Evolutionary conservation across 1,284 basidiomycete genomes (phyloP).

Genomic region (Leucoagaricus sp.): DNA sequence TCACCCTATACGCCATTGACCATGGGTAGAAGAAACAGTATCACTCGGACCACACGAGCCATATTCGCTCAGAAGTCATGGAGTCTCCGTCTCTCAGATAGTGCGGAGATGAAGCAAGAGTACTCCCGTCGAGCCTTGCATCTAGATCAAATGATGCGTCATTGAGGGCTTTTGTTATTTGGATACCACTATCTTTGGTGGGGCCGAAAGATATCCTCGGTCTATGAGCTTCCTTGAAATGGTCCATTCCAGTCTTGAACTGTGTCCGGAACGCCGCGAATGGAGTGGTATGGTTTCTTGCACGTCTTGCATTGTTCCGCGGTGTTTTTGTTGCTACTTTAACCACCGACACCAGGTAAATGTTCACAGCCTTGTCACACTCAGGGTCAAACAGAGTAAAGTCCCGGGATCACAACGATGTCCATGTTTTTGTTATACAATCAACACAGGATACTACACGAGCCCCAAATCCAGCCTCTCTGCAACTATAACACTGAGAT

Average conservation of each 20-base stretch:
- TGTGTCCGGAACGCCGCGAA: not conserved
- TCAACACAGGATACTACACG: conserved; percentile 4
- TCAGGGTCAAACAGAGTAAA: not conserved
- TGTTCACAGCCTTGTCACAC: conserved; percentile 8
- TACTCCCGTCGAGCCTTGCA: not conserved
- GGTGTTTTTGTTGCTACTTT: not conserved
- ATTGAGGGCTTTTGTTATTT: not conserved
- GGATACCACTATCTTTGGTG: conserved; percentile 3
- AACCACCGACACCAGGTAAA: conserved; percentile 12
- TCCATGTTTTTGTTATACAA: conserved; percentile 11
- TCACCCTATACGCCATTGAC: not conserved
- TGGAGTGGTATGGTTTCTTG: not conserved
- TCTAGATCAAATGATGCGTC: conserved; percentile 6
- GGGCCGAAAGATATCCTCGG: conserved; percentile 12
- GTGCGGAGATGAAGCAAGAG: conserved; percentile 1
- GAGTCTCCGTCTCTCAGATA: conserved; percentile 2
- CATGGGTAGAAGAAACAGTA: not conserved
- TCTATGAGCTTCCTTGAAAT: not conserved
- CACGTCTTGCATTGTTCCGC: not conserved
- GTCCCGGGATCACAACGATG: not conserved
- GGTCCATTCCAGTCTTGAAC: conserved; percentile 2
- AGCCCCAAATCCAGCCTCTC: not conserved
- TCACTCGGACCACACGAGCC: not conserved
- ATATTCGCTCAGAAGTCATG: not conserved
- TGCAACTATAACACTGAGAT: not conserved